Evolutionary conservation across 352 stramenopile species (phyloP).

Genomic region (Saprolegnia parasitica): DNA sequence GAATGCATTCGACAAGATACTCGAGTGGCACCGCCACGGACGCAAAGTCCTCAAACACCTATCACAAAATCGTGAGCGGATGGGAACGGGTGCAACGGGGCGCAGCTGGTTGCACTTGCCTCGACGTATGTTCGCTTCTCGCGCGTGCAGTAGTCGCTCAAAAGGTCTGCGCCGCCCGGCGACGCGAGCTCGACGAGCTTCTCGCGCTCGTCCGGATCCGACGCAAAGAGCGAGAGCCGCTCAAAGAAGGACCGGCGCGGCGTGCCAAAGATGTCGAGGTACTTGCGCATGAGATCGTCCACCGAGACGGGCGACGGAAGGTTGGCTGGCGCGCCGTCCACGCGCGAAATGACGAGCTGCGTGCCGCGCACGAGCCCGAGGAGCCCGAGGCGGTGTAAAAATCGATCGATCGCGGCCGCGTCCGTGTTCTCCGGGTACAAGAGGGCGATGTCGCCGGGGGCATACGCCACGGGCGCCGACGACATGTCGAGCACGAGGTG

Average conservation of each 20-base stretch:
- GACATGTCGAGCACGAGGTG: conserved; percentile 69
- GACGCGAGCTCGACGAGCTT: conserved; percentile 88
- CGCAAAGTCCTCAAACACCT: conserved; percentile 76
- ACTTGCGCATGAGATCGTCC: conserved; percentile 70
- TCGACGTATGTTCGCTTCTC: conserved; percentile 90
- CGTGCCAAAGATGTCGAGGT: conserved; percentile 83
- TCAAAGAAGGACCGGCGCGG: conserved; percentile 87
- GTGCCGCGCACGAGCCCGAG: conserved; percentile 36
- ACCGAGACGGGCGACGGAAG: conserved; percentile 52
- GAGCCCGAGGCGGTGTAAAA: conserved; percentile 47
- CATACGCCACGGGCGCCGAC: conserved; percentile 35
- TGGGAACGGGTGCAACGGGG: background rate
- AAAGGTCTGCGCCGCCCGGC: conserved; percentile 82
- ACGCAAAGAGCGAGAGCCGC: conserved; percentile 72
- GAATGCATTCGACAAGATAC: conserved; percentile 80
- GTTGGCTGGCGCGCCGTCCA: conserved; percentile 41
- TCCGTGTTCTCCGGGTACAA: conserved; percentile 70
- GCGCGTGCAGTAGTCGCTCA: conserved; percentile 91
- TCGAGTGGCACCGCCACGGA: conserved; percentile 62
- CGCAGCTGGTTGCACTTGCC: conserved; percentile 30
- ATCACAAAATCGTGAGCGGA: conserved; percentile 3
- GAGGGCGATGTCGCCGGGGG: conserved; percentile 62
- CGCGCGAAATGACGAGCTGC: conserved; percentile 46
- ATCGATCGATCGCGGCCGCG: conserved; percentile 53
- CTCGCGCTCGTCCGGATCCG: conserved; percentile 84